Evolutionary conservation across 495 filamentous ascomycete genomes (phyloP).

Genomic region (Immersiella caudata): DNA sequence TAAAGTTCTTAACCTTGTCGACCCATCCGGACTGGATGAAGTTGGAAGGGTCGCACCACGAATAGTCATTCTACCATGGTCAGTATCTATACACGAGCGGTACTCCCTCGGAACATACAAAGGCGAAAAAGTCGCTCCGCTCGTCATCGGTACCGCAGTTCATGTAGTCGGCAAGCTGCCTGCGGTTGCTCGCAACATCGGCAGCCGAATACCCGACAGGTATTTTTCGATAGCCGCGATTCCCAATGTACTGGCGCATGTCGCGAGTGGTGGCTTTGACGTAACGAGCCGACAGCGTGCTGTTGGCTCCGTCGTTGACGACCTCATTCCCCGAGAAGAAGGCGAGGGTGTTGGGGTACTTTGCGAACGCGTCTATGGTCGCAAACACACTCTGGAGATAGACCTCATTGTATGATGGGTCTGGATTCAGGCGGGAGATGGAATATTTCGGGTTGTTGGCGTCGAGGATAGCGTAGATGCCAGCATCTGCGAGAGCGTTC

Average conservation of each 20-base stretch:
- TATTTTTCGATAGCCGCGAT: constrained; percentile 72
- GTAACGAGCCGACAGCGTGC: constrained; percentile 75
- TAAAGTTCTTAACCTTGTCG: constrained; percentile 89
- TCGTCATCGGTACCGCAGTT: constrained; percentile 89
- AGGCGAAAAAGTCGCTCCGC: constrained; percentile 92
- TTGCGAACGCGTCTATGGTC: constrained; percentile 84
- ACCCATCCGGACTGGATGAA: constrained; percentile 82
- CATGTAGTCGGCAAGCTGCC: constrained; percentile 89
- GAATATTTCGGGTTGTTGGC: constrained; percentile 66
- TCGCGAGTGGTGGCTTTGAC: constrained; percentile 95
- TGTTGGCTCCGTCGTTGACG: constrained; percentile 76
- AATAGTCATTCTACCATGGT: constrained; percentile 77
- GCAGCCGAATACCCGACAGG: constrained; percentile 94
- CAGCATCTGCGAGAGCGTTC: constrained; percentile 75
- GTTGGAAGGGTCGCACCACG: constrained; percentile 83
- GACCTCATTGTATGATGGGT: constrained; percentile 79
- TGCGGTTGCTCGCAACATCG: constrained; percentile 82
- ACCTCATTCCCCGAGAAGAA: constrained; percentile 99
- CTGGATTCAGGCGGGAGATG: constrained; percentile 76
- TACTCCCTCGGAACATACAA: constrained; percentile 47
- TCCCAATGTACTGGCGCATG: constrained; percentile 81
- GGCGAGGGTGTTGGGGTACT: constrained; percentile 86
- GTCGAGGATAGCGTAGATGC: constrained; percentile 90
- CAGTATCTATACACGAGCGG: not conserved
- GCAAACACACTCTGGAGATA: constrained; percentile 94